Evolutionary conservation across 306 rosid genomes (phyloP), one percentile per base, ranked within the genome.

Genomic region (Castanea mollissima): DNA sequence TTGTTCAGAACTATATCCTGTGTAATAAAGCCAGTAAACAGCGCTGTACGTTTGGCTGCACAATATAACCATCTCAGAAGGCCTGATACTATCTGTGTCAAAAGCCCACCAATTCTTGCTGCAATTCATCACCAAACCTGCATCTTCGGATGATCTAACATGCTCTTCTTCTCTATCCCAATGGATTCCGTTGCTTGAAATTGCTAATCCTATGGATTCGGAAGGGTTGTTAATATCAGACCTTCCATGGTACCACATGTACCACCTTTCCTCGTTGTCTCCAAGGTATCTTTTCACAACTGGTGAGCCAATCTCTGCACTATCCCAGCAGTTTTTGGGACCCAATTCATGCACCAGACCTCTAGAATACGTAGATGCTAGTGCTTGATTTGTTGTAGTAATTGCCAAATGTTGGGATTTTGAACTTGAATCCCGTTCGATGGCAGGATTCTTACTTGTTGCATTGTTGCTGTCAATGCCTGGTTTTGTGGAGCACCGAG

Each of bases 401-500:
- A 64, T 52, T n/a, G 74, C 41, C 34, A 34, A 44, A 13, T 52
- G 74, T 23, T 65, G 74, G 6, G 80, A 58, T 20, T 57, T 56
- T 13, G 80, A 76, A 32, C 74, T 65, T 27, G 80, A 52, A 56
- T 76, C 74, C 4, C 27, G 74, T 20, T 71, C 74, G n/a, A 76
- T 58, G 67, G 80, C 18, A 41, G 57, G 57, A 71, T 76, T 76
- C 71, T 41, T 76, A 49, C 65, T 65, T 5, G 80, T 76, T 0
- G 80, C 74, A 19, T 54, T 76, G 80, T 76, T 76, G 80, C 65
- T 76, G 55, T 54, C 80, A 21, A 76, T 34, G 57, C 80, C 74
- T 1, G 80, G 80, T 59, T 76, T 76, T 51, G 80, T 67, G 9
- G 80, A 76, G 38, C 80, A 76, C 27, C 27, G 70, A 31, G 80